phyloP scores from a whole-genome alignment of 305 asterid species.

The Fraxinus nigra region DNA sequence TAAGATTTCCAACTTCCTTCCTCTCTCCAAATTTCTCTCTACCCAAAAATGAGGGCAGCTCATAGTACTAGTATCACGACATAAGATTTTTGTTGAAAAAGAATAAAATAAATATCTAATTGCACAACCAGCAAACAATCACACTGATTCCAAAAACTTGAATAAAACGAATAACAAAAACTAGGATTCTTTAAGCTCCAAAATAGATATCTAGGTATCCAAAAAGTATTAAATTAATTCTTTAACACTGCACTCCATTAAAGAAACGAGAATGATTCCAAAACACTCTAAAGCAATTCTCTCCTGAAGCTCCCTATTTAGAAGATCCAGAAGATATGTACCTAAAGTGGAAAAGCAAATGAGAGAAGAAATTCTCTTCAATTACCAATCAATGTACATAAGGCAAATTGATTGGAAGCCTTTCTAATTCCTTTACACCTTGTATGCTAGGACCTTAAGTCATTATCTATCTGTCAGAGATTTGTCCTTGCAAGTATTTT shows the following conservation, averaged over 20 bases:
- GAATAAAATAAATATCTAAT: slow-evolving; percentile 1
- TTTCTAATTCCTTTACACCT: background rate
- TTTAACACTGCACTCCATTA: background rate
- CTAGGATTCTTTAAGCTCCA: background rate
- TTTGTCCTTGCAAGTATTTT: background rate
- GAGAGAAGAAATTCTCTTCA: background rate
- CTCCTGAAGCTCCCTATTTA: background rate
- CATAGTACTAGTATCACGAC: background rate
- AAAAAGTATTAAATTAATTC: background rate
- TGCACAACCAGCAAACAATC: slow-evolving; percentile 15
- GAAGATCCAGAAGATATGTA: background rate
- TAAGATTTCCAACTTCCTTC: slow-evolving; percentile 1
- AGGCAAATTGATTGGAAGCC: background rate
- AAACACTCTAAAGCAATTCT: background rate
- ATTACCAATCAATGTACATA: background rate
- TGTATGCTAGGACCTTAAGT: background rate
- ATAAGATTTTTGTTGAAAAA: slow-evolving; percentile 5
- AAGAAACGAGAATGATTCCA: background rate
- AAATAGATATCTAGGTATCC: background rate
- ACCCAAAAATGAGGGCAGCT: slow-evolving; percentile 4
- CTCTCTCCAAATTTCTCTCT: background rate
- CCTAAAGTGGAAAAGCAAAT: background rate
- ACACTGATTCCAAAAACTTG: background rate
- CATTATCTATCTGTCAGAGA: background rate
- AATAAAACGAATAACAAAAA: background rate